A percentile compares a stretch with the other conserved stretches of the same genome.
Conservation (phyloP, 2,329 filamentous ascomycete species). For the Escovopsis sp. region DNA sequence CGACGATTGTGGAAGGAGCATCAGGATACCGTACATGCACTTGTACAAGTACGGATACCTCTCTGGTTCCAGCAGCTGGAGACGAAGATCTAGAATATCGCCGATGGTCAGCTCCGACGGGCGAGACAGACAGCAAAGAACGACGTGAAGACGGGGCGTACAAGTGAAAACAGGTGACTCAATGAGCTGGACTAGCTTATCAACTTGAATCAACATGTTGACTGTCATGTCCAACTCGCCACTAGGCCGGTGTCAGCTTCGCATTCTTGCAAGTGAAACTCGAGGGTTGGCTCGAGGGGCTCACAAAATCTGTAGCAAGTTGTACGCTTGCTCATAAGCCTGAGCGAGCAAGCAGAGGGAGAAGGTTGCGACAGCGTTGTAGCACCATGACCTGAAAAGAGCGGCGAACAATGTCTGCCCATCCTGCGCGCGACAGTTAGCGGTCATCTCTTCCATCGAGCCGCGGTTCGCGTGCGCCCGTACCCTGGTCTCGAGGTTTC, state of each 20-base stretch:
- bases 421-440: slow-evolving; percentile 38
- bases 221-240: slow-evolving; percentile 98
- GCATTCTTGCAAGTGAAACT: too few relatives aligned
- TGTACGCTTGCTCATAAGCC: slow-evolving; percentile 95
- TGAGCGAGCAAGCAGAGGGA: slow-evolving; percentile 90
- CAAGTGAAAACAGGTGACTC: slow-evolving; percentile 97
- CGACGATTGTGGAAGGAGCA: slow-evolving; percentile 95
- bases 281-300: slow-evolving; percentile 13
- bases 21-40: slow-evolving; percentile 89
- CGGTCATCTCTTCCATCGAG: slow-evolving; percentile 6
- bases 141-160: slow-evolving; percentile 26
- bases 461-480: not conserved
- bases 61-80: slow-evolving; percentile 90
- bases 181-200: slow-evolving; percentile 91
- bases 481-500: slow-evolving; percentile 79
- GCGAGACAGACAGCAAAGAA: too few relatives aligned
- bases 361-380: slow-evolving; percentile 95
- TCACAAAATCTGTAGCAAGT: slow-evolving; percentile 88
- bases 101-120: not conserved
- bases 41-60: slow-evolving; percentile 93
- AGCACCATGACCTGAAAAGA: slow-evolving; percentile 93
- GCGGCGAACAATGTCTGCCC: slow-evolving; percentile 92
- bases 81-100: slow-evolving; percentile 55
- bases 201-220: slow-evolving; percentile 95
- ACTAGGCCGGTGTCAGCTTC: slow-evolving; percentile 29